Base-by-base conservation (phyloP, 1,284 basidiomycete species). In the Porogramme epimiltina region DNA sequence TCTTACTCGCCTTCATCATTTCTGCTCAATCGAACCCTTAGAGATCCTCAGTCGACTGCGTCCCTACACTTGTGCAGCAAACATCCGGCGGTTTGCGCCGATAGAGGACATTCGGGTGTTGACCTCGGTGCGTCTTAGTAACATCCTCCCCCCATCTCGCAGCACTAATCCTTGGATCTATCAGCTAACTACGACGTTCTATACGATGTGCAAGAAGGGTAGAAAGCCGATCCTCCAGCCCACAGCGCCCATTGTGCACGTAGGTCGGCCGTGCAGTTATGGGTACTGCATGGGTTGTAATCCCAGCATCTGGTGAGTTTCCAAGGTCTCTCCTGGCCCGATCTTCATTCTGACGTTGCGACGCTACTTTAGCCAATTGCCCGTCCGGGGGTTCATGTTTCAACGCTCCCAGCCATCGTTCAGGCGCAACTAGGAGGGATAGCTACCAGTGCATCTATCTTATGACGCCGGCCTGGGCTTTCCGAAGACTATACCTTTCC, bases 151-250 rank as follows among this genome's bases (percentile, higher is more conserved):
- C 31, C 42, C 38, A 40, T 31, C 20, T 23, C n/a, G n/a, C n/a
- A n/a, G 16, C n/a, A 20, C 53, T 34, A 4, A 44, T 42, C 28
- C 38, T n/a, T 2, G 33, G 19, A 2, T 45, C 11, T n/a, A 52
- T n/a, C n/a, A 89, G 87, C 63, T 86, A 2, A 81, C 87, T 53
- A 91, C 88, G 0, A 80, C 76, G 1, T 78, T 91, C 25, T 83
- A 89, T 56, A 82, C 83, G 0, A 67, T 79, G 2, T 91, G 89
- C 54, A 80, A 78, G 4, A 77, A 74, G 41, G 91, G 89, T 63
- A 74, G 78, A 16, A 90, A 87, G 60, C 76, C 86, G 2, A 68
- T 87, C 18, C 52, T 60, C 0, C 26, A 26, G 13, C 59, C 60
- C 1, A 54, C 51, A 0, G 47, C 46, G 0, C 49, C 45, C 5